Percentiles rank a stretch among this genome's conserved stretches.
phyloP scores from a whole-genome alignment of 2,329 filamentous ascomycete genomes.

The Fusarium annulatum region DNA sequence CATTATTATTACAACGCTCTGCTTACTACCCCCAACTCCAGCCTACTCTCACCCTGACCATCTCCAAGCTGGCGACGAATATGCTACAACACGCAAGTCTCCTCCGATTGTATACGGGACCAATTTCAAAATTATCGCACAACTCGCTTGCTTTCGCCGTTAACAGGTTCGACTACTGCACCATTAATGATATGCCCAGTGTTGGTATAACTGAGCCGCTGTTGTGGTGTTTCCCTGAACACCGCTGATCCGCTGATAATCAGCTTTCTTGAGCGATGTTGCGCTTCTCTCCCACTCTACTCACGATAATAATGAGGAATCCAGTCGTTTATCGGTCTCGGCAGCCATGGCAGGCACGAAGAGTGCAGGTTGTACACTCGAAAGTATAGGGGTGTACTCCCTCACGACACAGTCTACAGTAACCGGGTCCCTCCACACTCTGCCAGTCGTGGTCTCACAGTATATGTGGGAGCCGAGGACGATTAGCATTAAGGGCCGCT shows the following conservation, averaged over 20 bases:
- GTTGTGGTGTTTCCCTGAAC: neutral
- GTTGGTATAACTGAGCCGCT: neutral
- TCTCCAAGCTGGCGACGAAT: neutral
- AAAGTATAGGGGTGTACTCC: neutral
- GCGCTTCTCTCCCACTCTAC: neutral
- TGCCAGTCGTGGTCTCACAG: neutral
- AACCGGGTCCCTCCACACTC: neutral
- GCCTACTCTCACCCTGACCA: too few species aligned
- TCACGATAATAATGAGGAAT: too few species aligned
- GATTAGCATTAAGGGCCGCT: neutral
- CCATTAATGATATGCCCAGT: neutral
- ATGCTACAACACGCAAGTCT: fast-evolving
- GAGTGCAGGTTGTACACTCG: neutral
- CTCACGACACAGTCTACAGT: neutral
- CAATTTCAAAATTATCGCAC: neutral
- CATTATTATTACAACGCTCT: neutral
- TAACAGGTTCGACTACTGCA: neutral
- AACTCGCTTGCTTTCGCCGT: neutral
- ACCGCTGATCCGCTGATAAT: neutral
- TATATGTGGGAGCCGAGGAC: neutral
- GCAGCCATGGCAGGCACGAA: neutral
- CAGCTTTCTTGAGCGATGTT: neutral
- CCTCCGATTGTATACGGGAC: too few species aligned
- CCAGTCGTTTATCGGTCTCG: neutral
- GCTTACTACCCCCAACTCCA: too few species aligned